phyloP scores from a whole-genome alignment of 2,329 filamentous ascomycete genomes.

The Colletotrichum tofieldiae region DNA sequence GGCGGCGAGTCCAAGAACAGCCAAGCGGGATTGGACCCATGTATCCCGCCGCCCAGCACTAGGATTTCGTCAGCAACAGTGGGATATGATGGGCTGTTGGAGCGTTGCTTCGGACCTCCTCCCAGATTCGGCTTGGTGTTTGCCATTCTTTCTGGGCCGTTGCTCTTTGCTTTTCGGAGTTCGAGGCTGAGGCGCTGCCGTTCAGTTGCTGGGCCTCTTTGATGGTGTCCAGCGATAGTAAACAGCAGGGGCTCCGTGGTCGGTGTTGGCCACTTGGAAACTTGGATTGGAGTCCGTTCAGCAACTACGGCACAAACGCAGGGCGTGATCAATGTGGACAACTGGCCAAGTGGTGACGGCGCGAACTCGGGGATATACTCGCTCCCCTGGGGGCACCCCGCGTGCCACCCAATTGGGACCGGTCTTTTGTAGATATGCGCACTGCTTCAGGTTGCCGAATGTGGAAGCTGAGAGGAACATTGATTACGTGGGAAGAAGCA shows the following conservation, averaged over 20 bases:
- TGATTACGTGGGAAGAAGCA: neutral
- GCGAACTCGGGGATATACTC: conserved; percentile 16
- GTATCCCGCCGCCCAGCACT: conserved; percentile 32
- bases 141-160: conserved; percentile 17
- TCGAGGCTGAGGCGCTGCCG: conserved; percentile 18
- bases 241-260: neutral
- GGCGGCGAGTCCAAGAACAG: conserved; percentile 33
- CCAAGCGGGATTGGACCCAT: conserved; percentile 37
- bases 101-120: conserved; percentile 35
- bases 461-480: conserved; percentile 23
- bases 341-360: conserved; percentile 13
- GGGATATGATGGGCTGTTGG: conserved; percentile 32
- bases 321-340: conserved; percentile 14
- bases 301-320: neutral
- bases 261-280: neutral
- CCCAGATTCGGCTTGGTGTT: conserved; percentile 42
- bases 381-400: conserved; percentile 20
- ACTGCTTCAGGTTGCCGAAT: conserved; percentile 5
- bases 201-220: neutral
- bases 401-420: conserved; percentile 22
- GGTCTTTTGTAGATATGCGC: conserved; percentile 5
- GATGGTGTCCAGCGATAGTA: neutral
- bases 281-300: neutral
- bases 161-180: conserved; percentile 7
- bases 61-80: conserved; percentile 37